These are phyloP conservation scores for Rubroboletus satanas DNA, from an alignment of 768 basidiomycete species.

Conservation along the genomic window DNA sequence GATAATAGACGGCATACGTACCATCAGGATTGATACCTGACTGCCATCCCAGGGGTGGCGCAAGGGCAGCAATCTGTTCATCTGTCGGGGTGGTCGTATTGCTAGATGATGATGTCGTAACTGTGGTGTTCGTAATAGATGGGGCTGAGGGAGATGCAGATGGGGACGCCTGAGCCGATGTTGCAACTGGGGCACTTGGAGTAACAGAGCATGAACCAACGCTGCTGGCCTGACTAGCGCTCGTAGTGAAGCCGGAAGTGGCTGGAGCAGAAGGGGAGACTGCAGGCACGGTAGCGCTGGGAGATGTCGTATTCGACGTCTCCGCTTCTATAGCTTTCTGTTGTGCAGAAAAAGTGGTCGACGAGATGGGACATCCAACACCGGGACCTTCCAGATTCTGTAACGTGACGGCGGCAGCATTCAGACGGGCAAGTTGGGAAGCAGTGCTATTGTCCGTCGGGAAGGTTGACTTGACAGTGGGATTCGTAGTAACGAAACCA, in stretches of 20 bases:
- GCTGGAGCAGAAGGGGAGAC: background rate
- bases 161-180: background rate
- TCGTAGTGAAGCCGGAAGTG: background rate
- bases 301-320: background rate
- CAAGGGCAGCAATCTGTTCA: constrained; percentile 38
- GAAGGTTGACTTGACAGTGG: constrained; percentile 54
- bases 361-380: constrained; percentile 60
- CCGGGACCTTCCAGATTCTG: constrained; percentile 72
- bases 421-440: constrained; percentile 53
- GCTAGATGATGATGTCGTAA: background rate
- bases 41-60: constrained; percentile 54
- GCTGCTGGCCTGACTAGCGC: background rate
- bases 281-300: background rate
- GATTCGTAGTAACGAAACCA: constrained; percentile 64
- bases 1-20: constrained; percentile 19
- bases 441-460: constrained; percentile 54
- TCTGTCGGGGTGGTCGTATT: constrained; percentile 18
- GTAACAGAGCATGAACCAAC: background rate
- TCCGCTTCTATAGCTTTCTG: constrained; percentile 24
- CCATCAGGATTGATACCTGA: constrained; percentile 61
- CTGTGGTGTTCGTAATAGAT: constrained; percentile 1
- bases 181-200: background rate
- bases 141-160: background rate
- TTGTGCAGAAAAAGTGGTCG: constrained; percentile 55
- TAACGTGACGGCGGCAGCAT: constrained; percentile 60